Evolutionary conservation across 805 yeast genomes (phyloP).

Genomic region (Wickerhamiella cacticola): DNA sequence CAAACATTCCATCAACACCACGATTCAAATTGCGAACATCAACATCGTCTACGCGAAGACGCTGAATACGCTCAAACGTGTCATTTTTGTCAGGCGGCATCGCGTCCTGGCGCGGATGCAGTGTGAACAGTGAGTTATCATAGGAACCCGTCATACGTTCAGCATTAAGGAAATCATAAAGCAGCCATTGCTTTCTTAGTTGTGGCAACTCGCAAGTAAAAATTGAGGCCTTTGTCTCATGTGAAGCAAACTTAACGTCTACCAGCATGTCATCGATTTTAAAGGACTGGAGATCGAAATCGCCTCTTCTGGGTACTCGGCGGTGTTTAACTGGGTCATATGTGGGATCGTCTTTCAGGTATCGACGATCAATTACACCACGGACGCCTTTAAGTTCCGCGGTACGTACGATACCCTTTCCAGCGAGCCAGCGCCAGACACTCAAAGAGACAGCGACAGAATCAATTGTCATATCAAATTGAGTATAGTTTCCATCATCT

Average conservation of each 20-base stretch:
- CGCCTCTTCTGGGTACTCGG: slow-evolving; percentile 68
- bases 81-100: slow-evolving; percentile 20
- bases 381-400: slow-evolving; percentile 73
- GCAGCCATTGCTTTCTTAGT: slow-evolving; percentile 85
- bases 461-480: slow-evolving; percentile 83
- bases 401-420: slow-evolving; percentile 73
- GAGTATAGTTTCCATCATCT: slow-evolving; percentile 91
- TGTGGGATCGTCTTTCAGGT: slow-evolving; percentile 67
- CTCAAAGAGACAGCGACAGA: slow-evolving; percentile 71
- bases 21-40: slow-evolving; percentile 80
- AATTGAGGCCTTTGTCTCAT: slow-evolving; percentile 36
- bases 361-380: slow-evolving; percentile 86
- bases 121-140: slow-evolving; percentile 85
- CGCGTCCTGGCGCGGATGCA: slow-evolving; percentile 58
- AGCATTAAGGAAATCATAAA: slow-evolving; percentile 76
- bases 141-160: slow-evolving; percentile 79
- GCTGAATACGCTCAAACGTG: slow-evolving; percentile 34
- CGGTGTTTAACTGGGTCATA: slow-evolving; percentile 74
- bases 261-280: slow-evolving; percentile 75
- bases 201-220: slow-evolving; percentile 71
- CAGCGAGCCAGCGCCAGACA: slow-evolving; percentile 77
- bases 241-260: slow-evolving; percentile 68
- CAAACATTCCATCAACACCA: slow-evolving; percentile 83
- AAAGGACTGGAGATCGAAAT: slow-evolving; percentile 79
- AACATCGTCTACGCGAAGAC: slow-evolving; percentile 74